Evolutionary conservation across 768 basidiomycete genomes (phyloP), one percentile per base, ranked within the genome.

Genomic region (Phaffia australis): DNA sequence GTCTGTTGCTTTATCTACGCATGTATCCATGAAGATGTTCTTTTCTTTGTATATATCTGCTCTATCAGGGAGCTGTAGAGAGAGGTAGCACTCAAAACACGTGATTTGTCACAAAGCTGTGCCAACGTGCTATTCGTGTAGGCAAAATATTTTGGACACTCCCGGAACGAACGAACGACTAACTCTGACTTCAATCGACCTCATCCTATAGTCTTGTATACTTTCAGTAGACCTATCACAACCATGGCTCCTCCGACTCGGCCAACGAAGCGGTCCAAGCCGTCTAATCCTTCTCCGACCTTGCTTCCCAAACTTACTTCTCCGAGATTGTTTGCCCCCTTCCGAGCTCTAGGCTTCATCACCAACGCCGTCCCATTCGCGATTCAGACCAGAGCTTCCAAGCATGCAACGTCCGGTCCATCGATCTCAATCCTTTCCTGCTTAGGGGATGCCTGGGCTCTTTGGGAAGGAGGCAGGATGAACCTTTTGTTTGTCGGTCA

Each of bases 401-500:
- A 92, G 74, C 89, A 89, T 29, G 84, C 89, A 25, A 83, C 88
- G 1, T 86, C 87, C 23, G 88, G 87, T 2, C 91, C 93, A 0
- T 82, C 83, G 56, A 80, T 93, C 65, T 87, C 90, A 69, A 78
- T 98, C 52, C 77, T 95, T 46, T 93, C 90, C 15, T 92, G 88
- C 72, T 77, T 97, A 9, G 93, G 94, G 7, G 83, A 80, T 66
- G 83, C 88, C 70, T 98, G 93, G 93, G 88, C 91, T 21, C 79
- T 95, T 73, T 98, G 94, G 94, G 91, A 95, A 71, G 93, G 90
- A 25, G 88, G 85, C 30, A 91, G 87, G 77, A 92, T 98, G 89
- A 81, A 81, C 42, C 77, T 98, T 65, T 80, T 97, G 48, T 98
- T 99, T 74, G 91, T 93, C 68, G 90, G 94, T 89, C 77, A 79